These are phyloP conservation scores for Pseudogymnoascus sp. DNA, from an alignment of 2,329 filamentous ascomycete genomes.

Conservation along the genomic window DNA sequence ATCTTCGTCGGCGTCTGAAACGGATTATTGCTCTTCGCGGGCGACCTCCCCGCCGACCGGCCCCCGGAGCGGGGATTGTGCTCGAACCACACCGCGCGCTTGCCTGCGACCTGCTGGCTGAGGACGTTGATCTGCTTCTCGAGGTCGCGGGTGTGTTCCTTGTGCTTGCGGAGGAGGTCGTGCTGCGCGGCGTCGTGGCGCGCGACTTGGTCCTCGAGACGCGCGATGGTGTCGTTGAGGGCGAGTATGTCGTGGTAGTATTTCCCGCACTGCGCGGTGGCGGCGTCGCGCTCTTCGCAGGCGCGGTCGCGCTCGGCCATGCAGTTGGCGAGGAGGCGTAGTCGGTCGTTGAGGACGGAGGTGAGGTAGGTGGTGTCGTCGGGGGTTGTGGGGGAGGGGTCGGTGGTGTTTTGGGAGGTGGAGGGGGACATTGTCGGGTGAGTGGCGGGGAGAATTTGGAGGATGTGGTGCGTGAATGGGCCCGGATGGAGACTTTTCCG, in stretches of 20 bases:
- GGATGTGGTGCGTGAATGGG: background rate
- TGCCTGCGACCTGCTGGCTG: slow-evolving; percentile 13
- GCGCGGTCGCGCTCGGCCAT: slow-evolving; percentile 9
- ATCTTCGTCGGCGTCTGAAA: background rate
- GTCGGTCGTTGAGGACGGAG: background rate
- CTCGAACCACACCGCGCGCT: slow-evolving; percentile 20
- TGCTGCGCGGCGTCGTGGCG: slow-evolving; percentile 15
- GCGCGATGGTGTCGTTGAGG: slow-evolving; percentile 2
- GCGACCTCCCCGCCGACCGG: background rate
- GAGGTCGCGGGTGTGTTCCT: background rate
- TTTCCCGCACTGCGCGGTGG: slow-evolving; percentile 10
- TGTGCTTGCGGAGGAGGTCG: background rate
- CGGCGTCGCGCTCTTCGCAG: slow-evolving; percentile 3
- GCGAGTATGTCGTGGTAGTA: background rate
- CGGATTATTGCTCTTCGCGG: background rate
- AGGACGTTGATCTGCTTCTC: background rate
- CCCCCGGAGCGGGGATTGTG: slow-evolving; percentile 10
- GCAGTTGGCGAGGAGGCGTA: background rate
- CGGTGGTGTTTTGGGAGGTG: background rate
- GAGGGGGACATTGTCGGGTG: background rate
- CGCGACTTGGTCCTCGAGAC: slow-evolving; percentile 13
- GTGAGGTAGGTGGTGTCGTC: background rate
- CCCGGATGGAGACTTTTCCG: background rate
- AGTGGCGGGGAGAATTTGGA: background rate
- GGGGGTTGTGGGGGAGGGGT: background rate